Evolutionary conservation across 2,329 filamentous ascomycete species (phyloP), one percentile per base, ranked within the genome.

Genomic region (Aphanocladium album): DNA sequence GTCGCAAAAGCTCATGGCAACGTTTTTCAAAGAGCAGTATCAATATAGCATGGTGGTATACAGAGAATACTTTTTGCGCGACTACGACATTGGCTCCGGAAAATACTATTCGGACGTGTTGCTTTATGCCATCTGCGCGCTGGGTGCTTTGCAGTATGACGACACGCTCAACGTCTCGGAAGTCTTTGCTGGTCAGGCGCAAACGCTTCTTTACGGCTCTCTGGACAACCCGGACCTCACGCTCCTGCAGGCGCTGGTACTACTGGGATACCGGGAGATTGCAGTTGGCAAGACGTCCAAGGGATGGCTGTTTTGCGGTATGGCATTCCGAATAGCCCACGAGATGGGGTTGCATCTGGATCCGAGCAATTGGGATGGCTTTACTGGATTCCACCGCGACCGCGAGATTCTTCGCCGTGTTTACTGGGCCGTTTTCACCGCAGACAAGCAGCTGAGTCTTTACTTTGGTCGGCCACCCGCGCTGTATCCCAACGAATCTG

Each of bases 271-370:
- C 59, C 72, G 75, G 17, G 78, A 79, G 62, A 80, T 81, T 46
- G 79, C 79, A 3, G 74, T 75, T 23, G 77, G 79, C 0, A 74
- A 75, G n/a, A 69, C 74, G 2, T 80, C 78, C 19, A 81, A 79
- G 57, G 79, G 79, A 14, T 82, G 79, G 79, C 68, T 81, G 1
- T 80, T 79, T 57, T 80, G 78, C 30, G 79, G 79, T 51, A 81
- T 82, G 78, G 78, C 79, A 9, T 82, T 80, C 63, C 74, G 79
- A 5, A 70, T 82, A 16, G 76, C 78, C 0, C 78, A 81, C 55
- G 79, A 80, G 64, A 82, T 82, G 79, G 79, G 79, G 1, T 71
- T 82, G 17, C 79, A 82, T 64, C 72, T 82, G 0, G 79, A 82
- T 54, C 79, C 79, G 1, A 79, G 72, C 55, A 81, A 81, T 63